Evolutionary conservation across 2,329 filamentous ascomycete species (phyloP).

Genomic region (Beauveria bassiana): DNA sequence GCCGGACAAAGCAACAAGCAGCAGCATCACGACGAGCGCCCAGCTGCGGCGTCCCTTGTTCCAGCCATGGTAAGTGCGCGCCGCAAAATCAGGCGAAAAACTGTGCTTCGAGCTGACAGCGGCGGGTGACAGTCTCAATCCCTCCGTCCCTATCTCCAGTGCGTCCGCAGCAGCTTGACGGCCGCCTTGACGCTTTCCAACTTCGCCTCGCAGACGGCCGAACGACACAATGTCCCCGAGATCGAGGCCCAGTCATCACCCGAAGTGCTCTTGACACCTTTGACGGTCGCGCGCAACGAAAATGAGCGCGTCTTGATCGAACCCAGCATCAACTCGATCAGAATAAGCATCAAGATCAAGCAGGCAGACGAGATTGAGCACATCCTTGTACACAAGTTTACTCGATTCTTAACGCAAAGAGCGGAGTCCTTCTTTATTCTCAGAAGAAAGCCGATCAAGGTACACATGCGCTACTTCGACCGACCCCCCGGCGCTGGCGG

Average conservation of each 20-base stretch:
- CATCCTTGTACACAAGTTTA: conserved; percentile 98
- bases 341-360: conserved; percentile 98
- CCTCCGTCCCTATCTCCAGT: conserved; percentile 90
- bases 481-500: not conserved
- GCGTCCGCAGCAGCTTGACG: conserved; percentile 88
- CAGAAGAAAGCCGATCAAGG: conserved; percentile 89
- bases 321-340: conserved; percentile 92
- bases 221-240: conserved; percentile 96
- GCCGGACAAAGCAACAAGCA: conserved; percentile 3
- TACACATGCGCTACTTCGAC: conserved; percentile 30
- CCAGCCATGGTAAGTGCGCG: conserved; percentile 5
- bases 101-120: not conserved
- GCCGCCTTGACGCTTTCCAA: conserved; percentile 83
- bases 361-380: conserved; percentile 98
- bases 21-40: not conserved
- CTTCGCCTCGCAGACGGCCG: conserved; percentile 93
- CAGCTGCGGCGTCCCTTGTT: not conserved
- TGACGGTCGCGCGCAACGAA: conserved; percentile 89
- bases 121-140: conserved; percentile 69
- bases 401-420: conserved; percentile 88
- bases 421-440: conserved; percentile 97
- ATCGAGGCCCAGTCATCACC: conserved; percentile 90
- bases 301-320: conserved; percentile 96
- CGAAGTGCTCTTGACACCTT: conserved; percentile 84
- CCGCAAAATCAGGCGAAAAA: not conserved